These are phyloP conservation scores for Phytophthora multivora DNA, from an alignment of 352 stramenopile species.

Conservation along the genomic window DNA sequence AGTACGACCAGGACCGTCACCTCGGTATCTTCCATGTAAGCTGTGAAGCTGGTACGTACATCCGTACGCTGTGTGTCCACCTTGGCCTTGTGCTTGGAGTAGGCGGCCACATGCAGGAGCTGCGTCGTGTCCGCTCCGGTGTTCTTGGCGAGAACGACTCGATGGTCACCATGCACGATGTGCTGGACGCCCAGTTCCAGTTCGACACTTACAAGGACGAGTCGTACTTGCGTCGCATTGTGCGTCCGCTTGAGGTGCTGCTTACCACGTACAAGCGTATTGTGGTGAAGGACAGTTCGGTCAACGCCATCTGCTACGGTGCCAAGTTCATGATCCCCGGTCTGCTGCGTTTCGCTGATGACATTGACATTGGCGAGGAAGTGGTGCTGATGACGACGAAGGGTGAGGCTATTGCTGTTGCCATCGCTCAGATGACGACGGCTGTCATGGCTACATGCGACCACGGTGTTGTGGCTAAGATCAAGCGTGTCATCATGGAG, in stretches of 20 bases:
- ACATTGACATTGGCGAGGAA: conserved; percentile 99
- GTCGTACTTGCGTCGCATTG: conserved; percentile 97
- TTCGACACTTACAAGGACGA: conserved; percentile 99
- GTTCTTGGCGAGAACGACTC: conserved; percentile 96
- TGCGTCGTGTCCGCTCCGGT: conserved; percentile 97
- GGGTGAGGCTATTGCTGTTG: conserved; percentile 99
- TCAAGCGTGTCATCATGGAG: conserved; percentile 99
- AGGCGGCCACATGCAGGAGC: conserved; percentile 99
- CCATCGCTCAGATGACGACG: conserved; percentile 99
- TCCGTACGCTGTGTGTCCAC: conserved; percentile 99
- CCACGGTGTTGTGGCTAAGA: conserved; percentile 99
- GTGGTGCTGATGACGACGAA: conserved; percentile 99
- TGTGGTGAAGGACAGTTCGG: conserved; percentile 99
- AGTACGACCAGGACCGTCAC: conserved; percentile 98
- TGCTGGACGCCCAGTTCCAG: conserved; percentile 99
- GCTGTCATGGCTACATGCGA: conserved; percentile 99
- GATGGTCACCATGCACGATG: conserved; percentile 99
- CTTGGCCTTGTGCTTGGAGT: conserved; percentile 97
- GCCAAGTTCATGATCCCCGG: conserved; percentile 99
- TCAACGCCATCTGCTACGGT: conserved; percentile 99
- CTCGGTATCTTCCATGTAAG: conserved; percentile 97
- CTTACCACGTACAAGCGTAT: conserved; percentile 99
- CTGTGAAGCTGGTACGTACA: conserved; percentile 99
- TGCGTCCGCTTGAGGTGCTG: conserved; percentile 98
- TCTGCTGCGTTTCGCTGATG: conserved; percentile 98